Evolutionary conservation across 1,284 basidiomycete genomes (phyloP), one percentile per base, ranked within the genome.

Genomic region (Leccinum pachyderme): DNA sequence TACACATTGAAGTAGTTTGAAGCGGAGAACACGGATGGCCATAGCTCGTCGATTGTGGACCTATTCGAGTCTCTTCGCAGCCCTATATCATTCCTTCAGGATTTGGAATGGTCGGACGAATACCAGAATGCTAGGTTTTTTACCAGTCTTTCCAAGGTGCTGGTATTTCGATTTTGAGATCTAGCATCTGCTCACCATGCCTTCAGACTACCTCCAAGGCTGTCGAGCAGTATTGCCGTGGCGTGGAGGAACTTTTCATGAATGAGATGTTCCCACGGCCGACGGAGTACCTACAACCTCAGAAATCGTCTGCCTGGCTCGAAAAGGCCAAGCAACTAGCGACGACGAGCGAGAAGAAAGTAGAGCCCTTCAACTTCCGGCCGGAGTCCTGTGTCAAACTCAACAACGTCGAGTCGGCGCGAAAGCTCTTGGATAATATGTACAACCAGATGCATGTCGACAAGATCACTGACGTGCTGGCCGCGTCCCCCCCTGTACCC

Each of bases 41-140:
- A 97, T 66, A 96, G 93, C 66, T 95, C 94, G 37, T 98, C 95
- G 0, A 95, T 99, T 55, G 87, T 95, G 41, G 97, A 99, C 72
- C 78, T 99, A 1, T 98, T 98, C 66, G 94, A 93, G 55, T 98
- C 95, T 1, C 80, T 98, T 56, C 86, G 91, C 55, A 95, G 93
- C 66, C 94, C 95, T 0, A 88, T 96, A 62, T 82, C 86, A 52
- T 95, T 97, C 72, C 75, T 99, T 48, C 82, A 93, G 66, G 89
- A 91, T 51, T 78, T 99, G 39, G 83, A 94, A 60, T 99, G 97
- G 96, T 87, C 90, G 7, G 91, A 98, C 67, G 82, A 86, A 47
- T 91, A 91, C 62, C 91, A 96, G 66, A 84, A 93, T 61, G 95
- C 95, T 1, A 80, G 86, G 48, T 99, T 98, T 74, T 89, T 92